Percentiles rank a stretch among this genome's conserved stretches.
These are phyloP conservation scores for Solanum infundibuliforme DNA, from an alignment of 257 asterid genomes.

Conservation along the genomic window DNA sequence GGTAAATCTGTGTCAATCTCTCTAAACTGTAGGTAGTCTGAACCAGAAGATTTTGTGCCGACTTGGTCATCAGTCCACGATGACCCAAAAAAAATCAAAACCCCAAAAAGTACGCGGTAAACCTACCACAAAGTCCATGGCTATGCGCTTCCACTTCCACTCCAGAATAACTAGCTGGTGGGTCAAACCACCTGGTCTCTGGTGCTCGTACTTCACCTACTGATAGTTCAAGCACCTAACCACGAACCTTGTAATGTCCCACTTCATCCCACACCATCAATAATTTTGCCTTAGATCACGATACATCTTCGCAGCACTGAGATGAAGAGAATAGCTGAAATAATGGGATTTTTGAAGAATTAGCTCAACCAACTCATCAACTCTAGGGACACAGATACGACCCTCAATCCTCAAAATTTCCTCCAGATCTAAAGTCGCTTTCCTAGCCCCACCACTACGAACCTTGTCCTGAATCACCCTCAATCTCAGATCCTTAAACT, in stretches of 20 bases:
- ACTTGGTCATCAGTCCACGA: background rate
- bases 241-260: background rate
- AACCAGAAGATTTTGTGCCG: background rate
- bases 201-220: background rate
- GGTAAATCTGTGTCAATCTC: background rate
- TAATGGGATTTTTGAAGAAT: background rate
- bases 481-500: background rate
- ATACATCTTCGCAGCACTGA: background rate
- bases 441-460: background rate
- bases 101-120: background rate
- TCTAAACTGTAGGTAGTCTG: background rate
- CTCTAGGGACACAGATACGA: background rate
- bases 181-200: background rate
- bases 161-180: too few relatives aligned
- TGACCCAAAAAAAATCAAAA: background rate
- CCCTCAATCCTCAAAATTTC: too few relatives aligned
- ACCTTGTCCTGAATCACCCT: background rate
- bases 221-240: background rate
- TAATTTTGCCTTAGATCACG: background rate
- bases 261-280: background rate
- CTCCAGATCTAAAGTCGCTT: too few relatives aligned
- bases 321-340: background rate
- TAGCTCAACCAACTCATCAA: background rate
- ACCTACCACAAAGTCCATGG: background rate
- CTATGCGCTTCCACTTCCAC: background rate